Evolutionary conservation across 768 basidiomycete genomes (phyloP).

Genomic region (Kwoniella shandongensis): DNA sequence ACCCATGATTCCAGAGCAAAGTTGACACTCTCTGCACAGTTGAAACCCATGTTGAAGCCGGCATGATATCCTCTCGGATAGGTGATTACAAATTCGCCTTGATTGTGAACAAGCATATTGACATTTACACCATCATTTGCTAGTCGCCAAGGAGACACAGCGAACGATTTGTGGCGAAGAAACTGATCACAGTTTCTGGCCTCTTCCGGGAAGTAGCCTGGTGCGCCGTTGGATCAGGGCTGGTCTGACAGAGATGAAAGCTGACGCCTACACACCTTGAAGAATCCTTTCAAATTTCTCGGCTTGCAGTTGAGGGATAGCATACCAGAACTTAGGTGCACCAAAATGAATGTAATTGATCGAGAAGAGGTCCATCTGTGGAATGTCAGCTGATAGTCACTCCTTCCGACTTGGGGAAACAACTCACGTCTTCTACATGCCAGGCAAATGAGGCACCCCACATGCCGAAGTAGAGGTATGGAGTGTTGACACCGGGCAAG

Average conservation of each 20-base stretch:
- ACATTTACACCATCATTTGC: slow-evolving; percentile 76
- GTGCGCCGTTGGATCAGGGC: slow-evolving; percentile 48
- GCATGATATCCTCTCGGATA: slow-evolving; percentile 94
- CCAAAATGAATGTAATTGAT: slow-evolving; percentile 99
- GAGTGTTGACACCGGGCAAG: slow-evolving; percentile 93
- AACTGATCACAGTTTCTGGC: slow-evolving; percentile 85
- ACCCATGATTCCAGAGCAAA: slow-evolving; percentile 95
- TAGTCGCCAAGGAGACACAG: slow-evolving; percentile 81
- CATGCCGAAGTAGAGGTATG: slow-evolving; percentile 98
- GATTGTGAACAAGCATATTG: slow-evolving; percentile 84
- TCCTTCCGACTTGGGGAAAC: not conserved
- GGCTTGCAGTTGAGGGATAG: slow-evolving; percentile 83
- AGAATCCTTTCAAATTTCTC: slow-evolving; percentile 82
- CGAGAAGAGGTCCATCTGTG: slow-evolving; percentile 87
- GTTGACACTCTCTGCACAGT: slow-evolving; percentile 96
- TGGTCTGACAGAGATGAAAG: not conserved
- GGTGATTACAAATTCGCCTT: slow-evolving; percentile 95
- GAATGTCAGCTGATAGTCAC: not conserved
- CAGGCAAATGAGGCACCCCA: slow-evolving; percentile 98
- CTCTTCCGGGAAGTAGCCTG: slow-evolving; percentile 87
- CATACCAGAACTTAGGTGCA: slow-evolving; percentile 92
- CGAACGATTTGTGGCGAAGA: slow-evolving; percentile 91
- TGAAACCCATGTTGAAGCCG: slow-evolving; percentile 93
- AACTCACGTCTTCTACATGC: slow-evolving; percentile 84
- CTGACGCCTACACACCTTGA: slow-evolving; percentile 64